These are phyloP conservation scores for Dictyostelium purpureum DNA, from an alignment of 78 protist species.

Conservation along the genomic window DNA sequence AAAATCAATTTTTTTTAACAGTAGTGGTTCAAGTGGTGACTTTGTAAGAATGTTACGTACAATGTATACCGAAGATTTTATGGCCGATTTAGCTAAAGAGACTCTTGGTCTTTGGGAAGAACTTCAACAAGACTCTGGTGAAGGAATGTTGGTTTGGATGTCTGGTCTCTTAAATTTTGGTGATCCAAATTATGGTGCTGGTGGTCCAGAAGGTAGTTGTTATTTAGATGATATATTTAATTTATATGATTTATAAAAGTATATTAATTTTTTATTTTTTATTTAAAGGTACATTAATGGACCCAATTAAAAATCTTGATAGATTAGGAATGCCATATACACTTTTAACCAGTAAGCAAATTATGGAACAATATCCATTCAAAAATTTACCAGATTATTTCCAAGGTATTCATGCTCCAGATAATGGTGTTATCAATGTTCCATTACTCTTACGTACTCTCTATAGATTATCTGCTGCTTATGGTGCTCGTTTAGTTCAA, in stretches of 20 bases:
- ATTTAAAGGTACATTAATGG: conserved; percentile 12
- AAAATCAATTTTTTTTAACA: background rate
- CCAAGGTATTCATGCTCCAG: background rate
- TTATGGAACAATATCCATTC: conserved; percentile 20
- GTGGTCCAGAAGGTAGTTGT: conserved; percentile 43
- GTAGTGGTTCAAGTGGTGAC: conserved; percentile 11
- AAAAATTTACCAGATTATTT: background rate
- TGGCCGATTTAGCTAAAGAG: background rate
- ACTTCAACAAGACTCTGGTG: background rate
- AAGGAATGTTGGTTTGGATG: conserved; percentile 1
- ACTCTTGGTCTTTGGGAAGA: conserved; percentile 6
- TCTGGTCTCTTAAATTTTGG: conserved; percentile 13
- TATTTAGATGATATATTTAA: no score
- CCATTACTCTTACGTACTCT: conserved; percentile 5
- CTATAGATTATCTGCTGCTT: background rate
- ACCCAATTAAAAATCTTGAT: background rate
- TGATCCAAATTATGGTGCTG: conserved; percentile 29
- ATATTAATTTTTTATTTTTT: no score
- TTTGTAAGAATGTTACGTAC: conserved; percentile 9
- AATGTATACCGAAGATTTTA: conserved; percentile 22
- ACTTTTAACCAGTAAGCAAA: background rate
- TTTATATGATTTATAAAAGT: no score
- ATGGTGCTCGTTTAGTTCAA: conserved; percentile 1
- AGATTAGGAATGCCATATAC: background rate
- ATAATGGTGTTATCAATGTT: background rate